Conservation (phyloP, 345 rosid species). For the Hypericum androsaemum region DNA sequence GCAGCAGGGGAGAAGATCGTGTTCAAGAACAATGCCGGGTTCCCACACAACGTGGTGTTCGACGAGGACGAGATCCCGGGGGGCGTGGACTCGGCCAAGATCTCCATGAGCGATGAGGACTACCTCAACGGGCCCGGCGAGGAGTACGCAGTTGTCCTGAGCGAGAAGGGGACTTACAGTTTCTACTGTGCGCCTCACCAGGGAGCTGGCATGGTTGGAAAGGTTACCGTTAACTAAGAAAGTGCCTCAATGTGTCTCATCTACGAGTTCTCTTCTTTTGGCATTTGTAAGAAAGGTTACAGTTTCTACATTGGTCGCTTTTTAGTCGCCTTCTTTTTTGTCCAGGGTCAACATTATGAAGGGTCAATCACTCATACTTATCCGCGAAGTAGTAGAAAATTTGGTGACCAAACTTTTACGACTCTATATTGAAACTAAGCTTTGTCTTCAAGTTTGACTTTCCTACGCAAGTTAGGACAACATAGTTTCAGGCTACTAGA, state of each 20-base stretch:
- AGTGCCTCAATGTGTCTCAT: background rate
- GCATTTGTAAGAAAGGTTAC: too few relatives aligned
- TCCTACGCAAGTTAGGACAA: too few relatives aligned
- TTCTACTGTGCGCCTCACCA: constrained; percentile 88
- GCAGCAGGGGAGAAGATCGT: constrained; percentile 71
- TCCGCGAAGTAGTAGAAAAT: too few relatives aligned
- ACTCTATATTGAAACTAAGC: too few relatives aligned
- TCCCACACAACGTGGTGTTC: constrained; percentile 84
- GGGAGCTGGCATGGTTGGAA: constrained; percentile 91
- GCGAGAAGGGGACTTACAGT: constrained; percentile 57
- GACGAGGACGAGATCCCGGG: constrained; percentile 78
- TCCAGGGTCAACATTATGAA: too few relatives aligned
- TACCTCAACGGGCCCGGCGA: constrained; percentile 67
- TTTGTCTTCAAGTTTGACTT: constrained; percentile 41
- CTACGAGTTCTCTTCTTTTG: constrained; percentile 1
- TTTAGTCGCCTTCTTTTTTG: background rate
- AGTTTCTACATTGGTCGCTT: background rate
- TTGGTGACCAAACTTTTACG: too few relatives aligned
- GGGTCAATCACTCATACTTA: too few relatives aligned
- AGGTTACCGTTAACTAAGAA: constrained; percentile 63
- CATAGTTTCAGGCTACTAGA: too few relatives aligned
- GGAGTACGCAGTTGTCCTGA: constrained; percentile 50
- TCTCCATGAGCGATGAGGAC: constrained; percentile 69
- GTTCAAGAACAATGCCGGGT: constrained; percentile 89
- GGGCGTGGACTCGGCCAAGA: constrained; percentile 71